These are phyloP conservation scores for Coemansia asiatica DNA, from an alignment of 192 early-diverging fungal species.

Conservation along the genomic window DNA sequence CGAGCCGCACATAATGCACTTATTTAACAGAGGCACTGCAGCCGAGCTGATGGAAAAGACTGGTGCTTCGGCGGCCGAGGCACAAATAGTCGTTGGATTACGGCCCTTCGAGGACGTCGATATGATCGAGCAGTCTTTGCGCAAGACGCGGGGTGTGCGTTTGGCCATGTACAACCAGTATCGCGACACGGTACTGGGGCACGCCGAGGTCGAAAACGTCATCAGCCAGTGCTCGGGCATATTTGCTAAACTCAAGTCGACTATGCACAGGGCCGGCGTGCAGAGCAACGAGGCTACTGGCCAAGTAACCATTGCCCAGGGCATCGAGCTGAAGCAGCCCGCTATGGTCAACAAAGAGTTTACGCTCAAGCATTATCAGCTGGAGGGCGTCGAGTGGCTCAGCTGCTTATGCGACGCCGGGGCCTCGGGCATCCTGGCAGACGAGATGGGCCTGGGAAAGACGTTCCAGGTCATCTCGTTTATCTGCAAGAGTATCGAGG, in stretches of 20 bases:
- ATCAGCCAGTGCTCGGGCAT: conserved; percentile 52
- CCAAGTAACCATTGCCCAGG: conserved; percentile 37
- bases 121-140: conserved; percentile 55
- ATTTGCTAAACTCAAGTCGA: conserved; percentile 30
- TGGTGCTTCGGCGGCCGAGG: conserved; percentile 31
- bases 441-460: conserved; percentile 92
- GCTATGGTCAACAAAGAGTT: conserved; percentile 60
- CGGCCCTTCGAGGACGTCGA: conserved; percentile 63
- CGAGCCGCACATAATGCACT: conserved; percentile 39
- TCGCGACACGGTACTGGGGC: conserved; percentile 46
- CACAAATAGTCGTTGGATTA: conserved; percentile 44
- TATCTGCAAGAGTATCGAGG: conserved; percentile 55
- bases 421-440: conserved; percentile 75
- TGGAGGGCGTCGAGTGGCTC: conserved; percentile 87
- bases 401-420: conserved; percentile 67
- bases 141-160: conserved; percentile 59
- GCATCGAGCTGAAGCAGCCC: conserved; percentile 59
- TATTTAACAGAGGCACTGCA: conserved; percentile 31
- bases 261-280: conserved; percentile 41
- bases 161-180: conserved; percentile 58
- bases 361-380: conserved; percentile 78
- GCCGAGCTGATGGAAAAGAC: conserved; percentile 46
- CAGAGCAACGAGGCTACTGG: conserved; percentile 45
- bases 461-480: conserved; percentile 89
- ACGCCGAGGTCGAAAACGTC: conserved; percentile 51